Evolutionary conservation across 768 basidiomycete genomes (phyloP), one percentile per base, ranked within the genome.

Genomic region (Hericium rajendrae): DNA sequence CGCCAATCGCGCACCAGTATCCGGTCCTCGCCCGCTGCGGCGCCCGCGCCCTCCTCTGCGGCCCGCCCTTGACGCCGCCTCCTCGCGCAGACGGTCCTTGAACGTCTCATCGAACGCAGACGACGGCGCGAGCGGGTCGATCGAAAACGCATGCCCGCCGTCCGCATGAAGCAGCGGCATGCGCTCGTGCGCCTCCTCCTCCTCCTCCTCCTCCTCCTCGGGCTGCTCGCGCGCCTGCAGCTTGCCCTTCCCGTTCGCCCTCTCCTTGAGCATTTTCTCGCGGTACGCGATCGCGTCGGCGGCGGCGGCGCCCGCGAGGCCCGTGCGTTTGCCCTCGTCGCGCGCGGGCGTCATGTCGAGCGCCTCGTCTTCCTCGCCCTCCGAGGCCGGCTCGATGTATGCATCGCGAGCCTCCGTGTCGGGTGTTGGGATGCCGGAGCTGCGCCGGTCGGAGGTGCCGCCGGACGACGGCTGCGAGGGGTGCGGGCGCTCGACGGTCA

Each of bases 321-420:
- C 87, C 1, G 87, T 86, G 40, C 88, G 84, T 62, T 81, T 82
- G 58, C 83, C 83, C 68, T 98, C 94, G 65, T 99, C 89, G 54
- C 71, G 78, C 4, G 92, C 88, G 16, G 88, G 83, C 0, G 76
- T 76, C 22, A 85, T 64, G 51, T 81, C 79, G 66, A 81, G 78
- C 26, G 78, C 85, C 63, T 93, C 88, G 57, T 93, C 94, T 11
- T 91, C 90, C 69, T 99, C 95, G 39, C 92, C 97, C 69, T 98
- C 97, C 0, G 94, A 97, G 11, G 94, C 73, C 1, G 97, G 97
- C 66, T 99, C 97, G 24, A 82, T 76, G 66, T 98, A 98, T 1
- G 65, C 58, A 3, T 67, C 59, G 6, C 59, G 66, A 5, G 52
- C 60, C 61, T 68, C 56, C 22, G 24, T 11, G n/a, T 75, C 72